These are phyloP conservation scores for Pseudognaphalium luteoalbum DNA, from an alignment of 129 eudicot species.

Conservation along the genomic window DNA sequence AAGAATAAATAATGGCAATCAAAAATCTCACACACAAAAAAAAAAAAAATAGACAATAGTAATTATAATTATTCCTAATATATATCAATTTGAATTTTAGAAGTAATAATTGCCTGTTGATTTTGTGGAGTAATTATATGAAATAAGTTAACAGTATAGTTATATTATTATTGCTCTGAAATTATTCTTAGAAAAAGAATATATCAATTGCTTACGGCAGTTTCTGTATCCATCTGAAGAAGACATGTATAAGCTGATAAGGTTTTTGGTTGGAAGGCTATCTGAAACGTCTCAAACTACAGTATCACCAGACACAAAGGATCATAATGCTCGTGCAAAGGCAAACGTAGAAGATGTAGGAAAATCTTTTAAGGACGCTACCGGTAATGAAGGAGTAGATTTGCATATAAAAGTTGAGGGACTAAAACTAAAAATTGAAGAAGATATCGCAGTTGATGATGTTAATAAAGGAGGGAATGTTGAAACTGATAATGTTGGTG, in stretches of 20 bases:
- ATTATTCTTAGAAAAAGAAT: constrained; percentile 45
- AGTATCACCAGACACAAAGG: constrained; percentile 24
- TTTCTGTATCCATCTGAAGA: constrained; percentile 88
- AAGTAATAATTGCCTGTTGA: not conserved
- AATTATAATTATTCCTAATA: too few species aligned
- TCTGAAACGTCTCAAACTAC: constrained; percentile 47
- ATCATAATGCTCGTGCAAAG: constrained; percentile 9
- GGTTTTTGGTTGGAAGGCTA: constrained; percentile 70
- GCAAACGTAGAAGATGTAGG: constrained; percentile 4
- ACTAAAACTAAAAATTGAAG: constrained; percentile 30
- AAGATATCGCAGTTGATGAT: constrained; percentile 7
- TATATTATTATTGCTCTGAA: constrained; percentile 34
- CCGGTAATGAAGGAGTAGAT: constrained; percentile 29
- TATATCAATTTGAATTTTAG: constrained; percentile 9
- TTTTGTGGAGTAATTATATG: not conserved
- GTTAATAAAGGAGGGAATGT: not conserved
- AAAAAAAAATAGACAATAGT: too few species aligned
- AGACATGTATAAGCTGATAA: constrained; percentile 69
- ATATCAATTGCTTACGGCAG: constrained; percentile 69
- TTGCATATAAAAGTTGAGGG: constrained; percentile 28
- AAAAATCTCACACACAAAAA: too few species aligned
- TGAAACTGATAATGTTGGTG: not conserved
- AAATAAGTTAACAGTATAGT: not conserved
- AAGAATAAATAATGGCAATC: too few species aligned
- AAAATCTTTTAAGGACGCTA: constrained; percentile 1